These are phyloP conservation scores for Neofusicoccum kwambonambiense DNA, from an alignment of 2,329 filamentous ascomycete species.

Conservation along the genomic window DNA sequence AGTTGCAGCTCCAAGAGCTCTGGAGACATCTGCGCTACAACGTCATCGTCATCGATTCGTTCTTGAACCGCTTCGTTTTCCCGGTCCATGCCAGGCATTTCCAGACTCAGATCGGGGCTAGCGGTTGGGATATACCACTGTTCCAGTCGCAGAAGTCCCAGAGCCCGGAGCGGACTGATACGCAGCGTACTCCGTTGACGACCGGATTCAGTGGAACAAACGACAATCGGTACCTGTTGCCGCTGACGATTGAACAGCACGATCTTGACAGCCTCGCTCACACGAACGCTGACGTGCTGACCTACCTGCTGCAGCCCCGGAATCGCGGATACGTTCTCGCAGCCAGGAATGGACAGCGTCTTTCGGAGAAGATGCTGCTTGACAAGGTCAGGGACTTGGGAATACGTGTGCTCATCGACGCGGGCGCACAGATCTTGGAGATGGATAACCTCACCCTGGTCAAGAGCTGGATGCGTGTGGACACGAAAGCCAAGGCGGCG, in stretches of 20 bases:
- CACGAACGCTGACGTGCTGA: slow-evolving; percentile 64
- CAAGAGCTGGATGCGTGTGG: slow-evolving; percentile 51
- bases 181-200: slow-evolving; percentile 40
- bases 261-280: slow-evolving; percentile 58
- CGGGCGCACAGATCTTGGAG: slow-evolving; percentile 64
- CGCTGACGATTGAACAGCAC: slow-evolving; percentile 59
- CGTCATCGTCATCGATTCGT: slow-evolving; percentile 62
- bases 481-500: slow-evolving; percentile 47
- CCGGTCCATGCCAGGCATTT: slow-evolving; percentile 66
- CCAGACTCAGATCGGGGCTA: slow-evolving; percentile 60
- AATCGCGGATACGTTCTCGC: slow-evolving; percentile 51
- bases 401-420: slow-evolving; percentile 62
- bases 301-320: slow-evolving; percentile 54
- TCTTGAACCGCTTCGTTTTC: slow-evolving; percentile 64
- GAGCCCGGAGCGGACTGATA: not conserved
- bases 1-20: slow-evolving; percentile 47
- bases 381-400: slow-evolving; percentile 31
- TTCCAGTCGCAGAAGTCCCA: slow-evolving; percentile 22
- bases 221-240: slow-evolving; percentile 60
- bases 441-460: slow-evolving; percentile 55
- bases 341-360: slow-evolving; percentile 32
- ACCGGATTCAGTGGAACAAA: slow-evolving; percentile 74
- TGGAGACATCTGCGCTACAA: slow-evolving; percentile 53
- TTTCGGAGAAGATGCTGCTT: slow-evolving; percentile 51
- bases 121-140: slow-evolving; percentile 66